These are phyloP conservation scores for Fusarium protoensiforme DNA, from an alignment of 2,329 filamentous ascomycete genomes.

Conservation along the genomic window DNA sequence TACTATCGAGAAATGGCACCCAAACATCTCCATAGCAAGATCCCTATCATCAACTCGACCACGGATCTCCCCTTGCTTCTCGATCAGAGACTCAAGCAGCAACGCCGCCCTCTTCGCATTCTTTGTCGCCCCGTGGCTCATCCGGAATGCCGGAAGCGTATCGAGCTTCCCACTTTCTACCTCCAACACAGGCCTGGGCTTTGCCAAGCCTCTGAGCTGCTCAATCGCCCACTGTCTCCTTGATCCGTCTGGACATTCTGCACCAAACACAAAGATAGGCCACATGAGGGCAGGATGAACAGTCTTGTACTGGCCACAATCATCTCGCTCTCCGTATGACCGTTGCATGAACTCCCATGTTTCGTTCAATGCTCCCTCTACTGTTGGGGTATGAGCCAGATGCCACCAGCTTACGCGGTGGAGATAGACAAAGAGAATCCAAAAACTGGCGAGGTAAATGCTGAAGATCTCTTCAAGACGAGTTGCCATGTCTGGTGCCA, in stretches of 20 bases:
- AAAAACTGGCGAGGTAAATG: slow-evolving; percentile 18
- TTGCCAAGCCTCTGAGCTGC: slow-evolving; percentile 7
- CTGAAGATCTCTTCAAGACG: slow-evolving; percentile 15
- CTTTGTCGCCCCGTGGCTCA: slow-evolving; percentile 5
- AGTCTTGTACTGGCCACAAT: neutral
- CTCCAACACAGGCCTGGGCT: slow-evolving; percentile 1
- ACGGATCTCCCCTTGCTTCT: neutral
- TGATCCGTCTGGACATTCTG: neutral
- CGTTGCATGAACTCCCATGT: slow-evolving; percentile 10
- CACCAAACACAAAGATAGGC: slow-evolving; percentile 13
- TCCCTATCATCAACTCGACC: slow-evolving; percentile 15
- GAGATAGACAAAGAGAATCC: slow-evolving; percentile 19
- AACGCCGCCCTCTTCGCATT: slow-evolving; percentile 3
- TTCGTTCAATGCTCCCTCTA: slow-evolving; percentile 3
- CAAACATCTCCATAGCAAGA: slow-evolving; percentile 16
- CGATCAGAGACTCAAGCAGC: slow-evolving; percentile 11
- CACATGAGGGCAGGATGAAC: slow-evolving; percentile 20
- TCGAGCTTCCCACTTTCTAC: neutral
- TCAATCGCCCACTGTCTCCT: slow-evolving; percentile 9
- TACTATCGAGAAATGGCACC: slow-evolving; percentile 21
- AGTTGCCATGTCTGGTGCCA: slow-evolving; percentile 9
- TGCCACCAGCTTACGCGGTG: slow-evolving; percentile 19
- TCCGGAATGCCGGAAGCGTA: slow-evolving; percentile 2
- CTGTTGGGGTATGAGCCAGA: slow-evolving; percentile 10
- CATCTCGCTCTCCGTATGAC: slow-evolving; percentile 1